Evolutionary conservation across 2,329 filamentous ascomycete species (phyloP).

Genomic region (Blastomyces emzantsi): DNA sequence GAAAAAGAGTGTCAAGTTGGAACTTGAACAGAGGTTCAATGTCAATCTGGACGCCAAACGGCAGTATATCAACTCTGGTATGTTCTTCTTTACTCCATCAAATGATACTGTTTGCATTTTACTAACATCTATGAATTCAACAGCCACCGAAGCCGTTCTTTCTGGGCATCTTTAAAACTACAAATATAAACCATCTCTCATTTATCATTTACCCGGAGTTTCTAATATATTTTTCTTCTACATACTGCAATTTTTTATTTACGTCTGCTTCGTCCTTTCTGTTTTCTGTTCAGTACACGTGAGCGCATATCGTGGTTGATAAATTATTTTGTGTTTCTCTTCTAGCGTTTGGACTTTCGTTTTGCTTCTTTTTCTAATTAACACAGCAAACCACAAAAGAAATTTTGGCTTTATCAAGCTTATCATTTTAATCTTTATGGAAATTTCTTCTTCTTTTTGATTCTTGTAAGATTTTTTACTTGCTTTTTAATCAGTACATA

Average conservation of each 20-base stretch:
- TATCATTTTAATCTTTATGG: neutral
- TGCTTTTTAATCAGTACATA: neutral
- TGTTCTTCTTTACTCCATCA: slow-evolving; percentile 30
- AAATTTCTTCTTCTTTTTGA: neutral
- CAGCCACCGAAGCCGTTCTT: slow-evolving; percentile 68
- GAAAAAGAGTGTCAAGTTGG: slow-evolving; percentile 95
- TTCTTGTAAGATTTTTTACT: neutral
- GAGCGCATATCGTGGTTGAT: slow-evolving; percentile 1
- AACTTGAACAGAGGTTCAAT: slow-evolving; percentile 84
- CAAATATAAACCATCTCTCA: neutral
- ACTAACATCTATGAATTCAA: slow-evolving; percentile 21
- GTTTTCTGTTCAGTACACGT: slow-evolving; percentile 1
- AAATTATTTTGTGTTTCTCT: neutral
- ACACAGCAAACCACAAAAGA: neutral
- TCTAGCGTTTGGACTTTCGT: slow-evolving; percentile 1
- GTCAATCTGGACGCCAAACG: slow-evolving; percentile 78
- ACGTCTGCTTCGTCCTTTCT: neutral
- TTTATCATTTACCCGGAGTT: neutral
- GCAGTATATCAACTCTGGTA: slow-evolving; percentile 89
- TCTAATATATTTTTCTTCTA: neutral
- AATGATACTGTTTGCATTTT: slow-evolving; percentile 3
- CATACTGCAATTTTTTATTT: neutral
- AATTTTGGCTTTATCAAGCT: slow-evolving; percentile 1
- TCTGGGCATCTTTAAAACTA: slow-evolving; percentile 58
- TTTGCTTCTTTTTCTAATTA: neutral